Conservation (phyloP, 2,329 filamentous ascomycete genomes). For the Periconia sp. region DNA sequence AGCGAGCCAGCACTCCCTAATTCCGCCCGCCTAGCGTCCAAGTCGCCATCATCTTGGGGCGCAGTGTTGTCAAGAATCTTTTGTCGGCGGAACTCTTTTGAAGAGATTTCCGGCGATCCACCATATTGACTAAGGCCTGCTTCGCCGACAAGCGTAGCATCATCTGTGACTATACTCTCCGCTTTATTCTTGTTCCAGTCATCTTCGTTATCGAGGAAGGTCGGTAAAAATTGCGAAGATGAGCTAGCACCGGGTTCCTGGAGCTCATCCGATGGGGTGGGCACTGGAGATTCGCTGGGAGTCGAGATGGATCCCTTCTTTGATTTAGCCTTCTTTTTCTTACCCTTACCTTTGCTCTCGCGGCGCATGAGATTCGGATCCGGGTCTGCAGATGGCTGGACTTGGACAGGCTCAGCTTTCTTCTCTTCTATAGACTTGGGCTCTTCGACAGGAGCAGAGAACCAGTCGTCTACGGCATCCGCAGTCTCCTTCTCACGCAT, state of each 20-base stretch:
- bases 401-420: constrained; percentile 10
- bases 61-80: constrained; percentile 36
- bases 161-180: constrained; percentile 34
- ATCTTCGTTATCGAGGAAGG: constrained; percentile 38
- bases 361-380: constrained; percentile 21
- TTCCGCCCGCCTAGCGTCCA: constrained; percentile 20
- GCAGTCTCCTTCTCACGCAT: constrained; percentile 30
- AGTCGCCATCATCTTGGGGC: constrained; percentile 16
- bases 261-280: constrained; percentile 18
- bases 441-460: constrained; percentile 15
- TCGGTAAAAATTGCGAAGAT: constrained; percentile 25
- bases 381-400: constrained; percentile 12
- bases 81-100: constrained; percentile 30
- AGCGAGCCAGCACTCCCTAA: constrained; percentile 6
- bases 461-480: constrained; percentile 34
- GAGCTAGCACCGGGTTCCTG: constrained; percentile 7
- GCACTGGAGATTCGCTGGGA: constrained; percentile 14
- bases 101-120: constrained; percentile 16
- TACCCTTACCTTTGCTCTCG: constrained; percentile 31
- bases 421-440: constrained; percentile 13
- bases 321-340: constrained; percentile 33
- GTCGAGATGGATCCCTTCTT: constrained; percentile 14
- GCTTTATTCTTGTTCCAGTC: constrained; percentile 34
- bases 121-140: constrained; percentile 12
- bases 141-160: constrained; percentile 41